phyloP scores from a whole-genome alignment of 176 grass and related monocot genomes.

The Eragrostis curvula region DNA sequence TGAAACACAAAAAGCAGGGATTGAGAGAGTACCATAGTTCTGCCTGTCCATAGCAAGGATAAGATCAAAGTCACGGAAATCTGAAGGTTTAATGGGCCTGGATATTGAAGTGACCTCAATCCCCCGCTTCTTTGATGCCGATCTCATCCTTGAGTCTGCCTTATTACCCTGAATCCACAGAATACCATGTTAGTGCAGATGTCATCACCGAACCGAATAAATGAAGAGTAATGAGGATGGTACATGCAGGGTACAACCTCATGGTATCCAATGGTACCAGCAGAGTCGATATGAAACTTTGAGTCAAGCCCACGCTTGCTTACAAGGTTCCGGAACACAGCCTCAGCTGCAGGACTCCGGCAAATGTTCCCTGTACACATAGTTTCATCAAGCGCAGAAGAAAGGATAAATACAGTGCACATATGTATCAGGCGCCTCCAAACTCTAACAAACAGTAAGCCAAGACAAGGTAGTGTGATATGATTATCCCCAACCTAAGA shows the following conservation, averaged over 20 bases:
- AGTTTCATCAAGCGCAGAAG: constrained; percentile 22
- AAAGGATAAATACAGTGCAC: constrained; percentile 6
- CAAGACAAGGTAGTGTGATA: not conserved
- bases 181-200: constrained; percentile 9
- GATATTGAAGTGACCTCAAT: constrained; percentile 95
- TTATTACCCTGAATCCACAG: constrained; percentile 54
- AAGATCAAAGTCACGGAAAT: constrained; percentile 90
- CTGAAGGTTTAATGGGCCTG: constrained; percentile 76
- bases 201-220: not conserved
- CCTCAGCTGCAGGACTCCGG: constrained; percentile 90
- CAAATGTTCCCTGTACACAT: constrained; percentile 80
- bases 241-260: constrained; percentile 57
- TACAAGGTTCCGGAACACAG: constrained; percentile 77
- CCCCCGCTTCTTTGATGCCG: constrained; percentile 78
- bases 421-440: not conserved
- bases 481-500: not conserved
- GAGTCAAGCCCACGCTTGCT: constrained; percentile 69
- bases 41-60: constrained; percentile 98
- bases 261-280: constrained; percentile 92
- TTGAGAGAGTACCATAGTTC: constrained; percentile 68
- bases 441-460: not conserved
- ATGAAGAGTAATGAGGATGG: not conserved
- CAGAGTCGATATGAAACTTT: constrained; percentile 84
- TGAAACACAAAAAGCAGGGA: constrained; percentile 13
- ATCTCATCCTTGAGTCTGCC: constrained; percentile 89